Conservation (phyloP, 202 grass and related monocot genomes). For the Panicum hallii region DNA sequence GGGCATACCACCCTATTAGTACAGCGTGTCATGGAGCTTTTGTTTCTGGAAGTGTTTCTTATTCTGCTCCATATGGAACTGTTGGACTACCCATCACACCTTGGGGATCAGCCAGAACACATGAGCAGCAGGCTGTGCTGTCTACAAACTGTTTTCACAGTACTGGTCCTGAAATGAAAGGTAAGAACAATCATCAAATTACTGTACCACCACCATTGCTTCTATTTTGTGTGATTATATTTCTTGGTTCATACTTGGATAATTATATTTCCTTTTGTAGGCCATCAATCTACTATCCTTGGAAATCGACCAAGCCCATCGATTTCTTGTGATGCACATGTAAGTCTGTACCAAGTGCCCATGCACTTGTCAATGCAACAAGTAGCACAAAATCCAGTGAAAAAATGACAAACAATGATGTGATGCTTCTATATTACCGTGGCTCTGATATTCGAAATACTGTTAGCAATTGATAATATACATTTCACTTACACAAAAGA, state of each 20-base stretch:
- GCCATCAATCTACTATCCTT: conserved; percentile 36
- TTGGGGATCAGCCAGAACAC: conserved; percentile 1
- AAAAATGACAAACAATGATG: neutral
- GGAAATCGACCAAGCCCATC: conserved; percentile 39
- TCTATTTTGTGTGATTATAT: conserved; percentile 20
- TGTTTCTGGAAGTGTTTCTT: conserved; percentile 40
- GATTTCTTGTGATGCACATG: conserved; percentile 45
- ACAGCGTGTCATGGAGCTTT: conserved; percentile 57
- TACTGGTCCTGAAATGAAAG: conserved; percentile 36
- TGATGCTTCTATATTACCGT: neutral
- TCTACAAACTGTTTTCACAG: conserved; percentile 12
- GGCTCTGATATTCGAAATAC: conserved; percentile 3
- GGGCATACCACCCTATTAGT: conserved; percentile 58
- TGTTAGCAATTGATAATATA: neutral
- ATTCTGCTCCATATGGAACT: conserved; percentile 49
- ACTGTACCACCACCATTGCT: neutral
- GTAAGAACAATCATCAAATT: conserved; percentile 30
- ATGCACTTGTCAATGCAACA: neutral
- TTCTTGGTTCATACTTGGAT: conserved; percentile 34
- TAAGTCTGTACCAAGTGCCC: conserved; percentile 42
- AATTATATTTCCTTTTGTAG: conserved; percentile 41
- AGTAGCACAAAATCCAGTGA: conserved; percentile 1
- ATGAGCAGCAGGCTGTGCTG: conserved; percentile 29
- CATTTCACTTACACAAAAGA: conserved; percentile 25
- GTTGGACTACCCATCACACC: neutral